These are phyloP conservation scores for Kodamaea kaohsiungensis DNA, from an alignment of 805 yeast genomes.

Conservation along the genomic window DNA sequence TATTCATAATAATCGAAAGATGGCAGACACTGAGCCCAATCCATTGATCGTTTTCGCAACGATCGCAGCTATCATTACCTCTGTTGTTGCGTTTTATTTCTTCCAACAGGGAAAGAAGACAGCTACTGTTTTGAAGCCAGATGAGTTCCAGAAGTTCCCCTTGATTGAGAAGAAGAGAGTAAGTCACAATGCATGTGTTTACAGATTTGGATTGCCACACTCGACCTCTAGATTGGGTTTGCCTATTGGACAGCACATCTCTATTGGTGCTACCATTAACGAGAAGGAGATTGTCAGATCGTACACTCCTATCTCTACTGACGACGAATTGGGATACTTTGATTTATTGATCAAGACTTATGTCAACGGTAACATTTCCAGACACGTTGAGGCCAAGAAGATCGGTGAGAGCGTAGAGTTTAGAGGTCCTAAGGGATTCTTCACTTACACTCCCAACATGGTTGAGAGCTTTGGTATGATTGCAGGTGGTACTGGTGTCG, in stretches of 20 bases:
- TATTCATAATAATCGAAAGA: not conserved
- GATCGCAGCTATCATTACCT: constrained; percentile 36
- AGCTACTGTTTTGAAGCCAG: constrained; percentile 60
- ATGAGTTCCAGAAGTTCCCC: constrained; percentile 75
- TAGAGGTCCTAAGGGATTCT: constrained; percentile 90
- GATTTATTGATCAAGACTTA: constrained; percentile 86
- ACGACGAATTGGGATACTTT: constrained; percentile 76
- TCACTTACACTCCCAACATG: constrained; percentile 80
- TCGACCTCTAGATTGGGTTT: constrained; percentile 76
- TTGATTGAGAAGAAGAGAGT: constrained; percentile 73
- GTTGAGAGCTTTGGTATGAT: constrained; percentile 78
- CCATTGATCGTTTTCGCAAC: constrained; percentile 43
- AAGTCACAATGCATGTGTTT: constrained; percentile 78
- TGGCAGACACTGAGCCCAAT: constrained; percentile 35
- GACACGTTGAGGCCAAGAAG: constrained; percentile 65
- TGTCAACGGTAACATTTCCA: constrained; percentile 82
- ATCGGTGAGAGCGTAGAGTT: constrained; percentile 79
- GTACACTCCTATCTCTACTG: constrained; percentile 87
- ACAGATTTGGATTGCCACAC: constrained; percentile 80
- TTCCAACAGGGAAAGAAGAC: constrained; percentile 36
- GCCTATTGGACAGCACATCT: constrained; percentile 93
- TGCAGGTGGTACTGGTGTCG: constrained; percentile 96
- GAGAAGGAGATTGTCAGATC: constrained; percentile 84
- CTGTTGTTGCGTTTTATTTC: constrained; percentile 35
- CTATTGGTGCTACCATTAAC: constrained; percentile 70